Conservation (phyloP, 2,329 filamentous ascomycete genomes). For the Myriosclerotinia scirpicola region DNA sequence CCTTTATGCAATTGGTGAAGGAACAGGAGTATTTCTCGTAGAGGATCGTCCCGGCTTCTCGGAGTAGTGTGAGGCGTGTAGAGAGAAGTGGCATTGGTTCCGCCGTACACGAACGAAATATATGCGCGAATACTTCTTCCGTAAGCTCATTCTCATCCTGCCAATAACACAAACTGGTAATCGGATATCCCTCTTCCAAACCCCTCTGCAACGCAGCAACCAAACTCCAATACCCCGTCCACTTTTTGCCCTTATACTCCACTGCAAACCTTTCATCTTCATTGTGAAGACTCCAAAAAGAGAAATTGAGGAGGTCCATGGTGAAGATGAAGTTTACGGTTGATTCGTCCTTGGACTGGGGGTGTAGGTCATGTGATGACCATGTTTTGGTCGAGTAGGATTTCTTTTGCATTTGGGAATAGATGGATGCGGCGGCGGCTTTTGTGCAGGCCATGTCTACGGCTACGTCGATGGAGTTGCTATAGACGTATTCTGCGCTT, state of each 20-base stretch:
- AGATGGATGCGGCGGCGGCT: slow-evolving; percentile 75
- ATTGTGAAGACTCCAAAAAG: slow-evolving; percentile 79
- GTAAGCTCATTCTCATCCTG: slow-evolving; percentile 72
- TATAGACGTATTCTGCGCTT: slow-evolving; percentile 80
- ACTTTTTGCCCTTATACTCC: slow-evolving; percentile 74
- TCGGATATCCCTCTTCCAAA: slow-evolving; percentile 81
- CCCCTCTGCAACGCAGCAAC: slow-evolving; percentile 85
- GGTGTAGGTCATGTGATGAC: slow-evolving; percentile 87
- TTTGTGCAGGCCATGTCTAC: slow-evolving; percentile 82
- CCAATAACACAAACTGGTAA: slow-evolving; percentile 89
- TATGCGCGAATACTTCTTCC: slow-evolving; percentile 67
- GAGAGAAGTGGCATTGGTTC: slow-evolving; percentile 84
- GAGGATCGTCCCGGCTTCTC: slow-evolving; percentile 79
- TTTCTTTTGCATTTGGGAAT: slow-evolving; percentile 78
- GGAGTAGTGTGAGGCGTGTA: slow-evolving; percentile 74
- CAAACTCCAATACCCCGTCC: slow-evolving; percentile 95
- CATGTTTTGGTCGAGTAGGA: slow-evolving; percentile 82
- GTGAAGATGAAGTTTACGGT: slow-evolving; percentile 93
- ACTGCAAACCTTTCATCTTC: slow-evolving; percentile 75
- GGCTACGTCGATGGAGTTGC: slow-evolving; percentile 91
- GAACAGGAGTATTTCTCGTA: slow-evolving; percentile 77
- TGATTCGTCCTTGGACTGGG: slow-evolving; percentile 73
- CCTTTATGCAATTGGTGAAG: slow-evolving; percentile 70
- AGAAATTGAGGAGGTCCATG: slow-evolving; percentile 96
- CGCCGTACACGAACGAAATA: slow-evolving; percentile 83